Conservation (phyloP, 495 filamentous ascomycete species). For the Aspergillus affinis region DNA sequence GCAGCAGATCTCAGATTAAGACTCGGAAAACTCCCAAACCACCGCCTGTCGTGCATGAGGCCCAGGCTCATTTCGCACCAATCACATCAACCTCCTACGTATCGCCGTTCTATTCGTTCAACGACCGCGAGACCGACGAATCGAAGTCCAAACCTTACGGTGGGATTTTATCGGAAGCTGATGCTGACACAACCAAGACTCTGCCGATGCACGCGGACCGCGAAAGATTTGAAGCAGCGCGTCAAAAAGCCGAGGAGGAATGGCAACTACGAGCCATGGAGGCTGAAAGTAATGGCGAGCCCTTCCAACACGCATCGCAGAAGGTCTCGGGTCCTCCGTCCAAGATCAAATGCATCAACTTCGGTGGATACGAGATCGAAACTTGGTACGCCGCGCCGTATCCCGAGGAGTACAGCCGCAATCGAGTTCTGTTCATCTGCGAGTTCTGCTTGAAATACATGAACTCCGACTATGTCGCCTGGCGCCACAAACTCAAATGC, state of each 20-base stretch:
- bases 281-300: conserved; percentile 47
- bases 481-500: conserved; percentile 97
- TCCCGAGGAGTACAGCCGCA: conserved; percentile 95
- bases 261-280: conserved; percentile 67
- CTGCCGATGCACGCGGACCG: conserved; percentile 77
- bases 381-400: conserved; percentile 99
- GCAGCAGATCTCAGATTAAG: conserved; percentile 33
- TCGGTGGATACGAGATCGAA: conserved; percentile 95
- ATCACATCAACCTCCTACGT: conserved; percentile 55
- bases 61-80: conserved; percentile 47
- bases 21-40: conserved; percentile 40
- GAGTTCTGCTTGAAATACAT: conserved; percentile 99
- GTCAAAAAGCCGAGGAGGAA: conserved; percentile 84
- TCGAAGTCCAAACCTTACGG: conserved; percentile 92
- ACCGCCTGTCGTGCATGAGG: conserved; percentile 32
- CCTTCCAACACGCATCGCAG: conserved; percentile 47
- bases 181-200: conserved; percentile 88
- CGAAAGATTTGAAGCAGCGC: conserved; percentile 80
- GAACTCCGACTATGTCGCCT: conserved; percentile 97
- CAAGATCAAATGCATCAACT: conserved; percentile 98
- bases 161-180: conserved; percentile 82
- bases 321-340: conserved; percentile 85
- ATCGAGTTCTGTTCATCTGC: conserved; percentile 93
- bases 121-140: conserved; percentile 86
- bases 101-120: conserved; percentile 77